Evolutionary conservation across 768 basidiomycete species (phyloP).

Genomic region (Kwoniella sp.): DNA sequence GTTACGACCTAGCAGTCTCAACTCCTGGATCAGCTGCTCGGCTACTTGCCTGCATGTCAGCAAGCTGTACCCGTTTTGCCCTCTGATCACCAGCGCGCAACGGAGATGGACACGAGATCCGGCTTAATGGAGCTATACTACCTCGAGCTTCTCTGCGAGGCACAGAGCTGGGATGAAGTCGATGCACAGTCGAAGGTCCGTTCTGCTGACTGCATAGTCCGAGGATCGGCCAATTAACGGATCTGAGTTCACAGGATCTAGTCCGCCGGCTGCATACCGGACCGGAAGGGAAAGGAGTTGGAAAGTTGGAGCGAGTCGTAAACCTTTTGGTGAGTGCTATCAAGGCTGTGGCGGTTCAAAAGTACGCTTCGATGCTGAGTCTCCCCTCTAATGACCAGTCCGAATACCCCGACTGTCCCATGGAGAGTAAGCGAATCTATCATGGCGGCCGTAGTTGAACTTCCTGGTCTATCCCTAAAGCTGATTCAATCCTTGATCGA

Average conservation of each 20-base stretch:
- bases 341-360: neutral
- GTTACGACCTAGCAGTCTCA: neutral
- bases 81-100: neutral
- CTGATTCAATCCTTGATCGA: neutral
- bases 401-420: conserved; percentile 3
- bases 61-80: neutral
- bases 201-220: too few species aligned
- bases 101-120: neutral
- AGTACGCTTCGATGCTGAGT: neutral
- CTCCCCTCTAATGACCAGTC: neutral
- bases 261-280: neutral
- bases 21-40: neutral
- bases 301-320: conserved; percentile 4
- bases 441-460: neutral
- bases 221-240: neutral
- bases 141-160: conserved; percentile 7
- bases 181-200: too few species aligned
- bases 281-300: neutral
- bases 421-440: neutral
- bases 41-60: neutral
- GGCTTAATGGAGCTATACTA: conserved; percentile 1
- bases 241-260: neutral
- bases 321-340: conserved; percentile 3
- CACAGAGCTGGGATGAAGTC: neutral
- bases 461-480: neutral